A percentile compares a stretch with the other conserved stretches of the same genome.
Evolutionary conservation across 768 basidiomycete genomes (phyloP).

Genomic region (Tulasnella sp.): DNA sequence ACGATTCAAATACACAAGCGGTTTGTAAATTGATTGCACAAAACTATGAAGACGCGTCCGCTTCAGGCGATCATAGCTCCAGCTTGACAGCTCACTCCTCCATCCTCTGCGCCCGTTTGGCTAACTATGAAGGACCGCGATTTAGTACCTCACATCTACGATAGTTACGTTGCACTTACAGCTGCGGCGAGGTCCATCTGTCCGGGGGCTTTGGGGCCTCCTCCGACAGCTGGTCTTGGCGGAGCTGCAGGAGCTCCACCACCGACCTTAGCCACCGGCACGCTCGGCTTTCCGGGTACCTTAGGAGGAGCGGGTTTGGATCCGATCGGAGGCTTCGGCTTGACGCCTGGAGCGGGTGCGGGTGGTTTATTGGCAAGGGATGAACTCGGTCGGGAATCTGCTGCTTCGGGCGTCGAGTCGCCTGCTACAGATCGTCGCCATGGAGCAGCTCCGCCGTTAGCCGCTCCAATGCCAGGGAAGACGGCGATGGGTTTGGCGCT

Average conservation of each 20-base stretch:
- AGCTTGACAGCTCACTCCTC: not conserved
- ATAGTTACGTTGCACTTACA: slow-evolving; percentile 35
- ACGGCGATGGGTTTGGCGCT: slow-evolving; percentile 72
- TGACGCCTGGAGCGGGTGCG: slow-evolving; percentile 33
- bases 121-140: slow-evolving; percentile 37
- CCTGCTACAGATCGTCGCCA: slow-evolving; percentile 51
- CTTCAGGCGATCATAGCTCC: too few species aligned
- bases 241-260: slow-evolving; percentile 33
- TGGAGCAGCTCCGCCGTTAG: slow-evolving; percentile 58
- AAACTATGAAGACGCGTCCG: too few species aligned
- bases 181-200: slow-evolving; percentile 78
- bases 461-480: slow-evolving; percentile 60
- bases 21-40: too few species aligned
- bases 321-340: slow-evolving; percentile 42
- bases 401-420: slow-evolving; percentile 24
- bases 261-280: not conserved
- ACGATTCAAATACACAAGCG: too few species aligned
- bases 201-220: slow-evolving; percentile 32
- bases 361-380: slow-evolving; percentile 47
- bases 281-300: slow-evolving; percentile 30
- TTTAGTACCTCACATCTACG: not conserved
- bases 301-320: slow-evolving; percentile 35
- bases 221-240: slow-evolving; percentile 31
- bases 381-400: slow-evolving; percentile 42
- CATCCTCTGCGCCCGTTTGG: slow-evolving; percentile 53